Conservation (phyloP, 208 protist genomes). For the Kentomonas sorsogonicus region DNA sequence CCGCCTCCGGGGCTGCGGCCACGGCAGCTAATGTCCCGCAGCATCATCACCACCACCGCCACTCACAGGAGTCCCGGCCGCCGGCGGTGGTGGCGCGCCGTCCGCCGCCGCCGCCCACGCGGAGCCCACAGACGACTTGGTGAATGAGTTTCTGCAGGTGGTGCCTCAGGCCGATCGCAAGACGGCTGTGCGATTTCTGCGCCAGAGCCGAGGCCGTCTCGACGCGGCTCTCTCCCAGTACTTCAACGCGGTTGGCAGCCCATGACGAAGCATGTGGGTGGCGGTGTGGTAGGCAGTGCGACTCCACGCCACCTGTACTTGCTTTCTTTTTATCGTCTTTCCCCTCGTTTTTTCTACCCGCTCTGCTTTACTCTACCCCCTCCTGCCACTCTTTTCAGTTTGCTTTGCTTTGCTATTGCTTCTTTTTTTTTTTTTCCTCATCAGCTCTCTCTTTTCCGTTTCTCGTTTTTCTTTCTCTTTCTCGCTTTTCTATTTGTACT, state of each 20-base stretch:
- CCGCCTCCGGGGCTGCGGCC: too few relatives aligned
- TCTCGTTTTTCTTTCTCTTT: too few relatives aligned
- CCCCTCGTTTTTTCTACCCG: neutral
- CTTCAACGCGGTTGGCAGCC: too few relatives aligned
- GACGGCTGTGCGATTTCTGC: neutral
- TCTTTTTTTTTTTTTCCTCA: neutral
- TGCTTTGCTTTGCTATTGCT: neutral
- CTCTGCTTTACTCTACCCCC: neutral
- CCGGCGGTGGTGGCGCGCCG: neutral
- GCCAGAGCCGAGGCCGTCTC: neutral
- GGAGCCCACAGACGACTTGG: neutral
- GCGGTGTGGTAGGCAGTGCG: neutral
- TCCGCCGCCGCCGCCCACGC: neutral
- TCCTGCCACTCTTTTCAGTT: neutral
- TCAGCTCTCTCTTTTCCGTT: neutral
- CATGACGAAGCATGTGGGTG: too few relatives aligned
- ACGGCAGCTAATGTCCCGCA: too few relatives aligned
- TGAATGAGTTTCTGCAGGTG: slow-evolving; percentile 2
- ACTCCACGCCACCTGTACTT: neutral
- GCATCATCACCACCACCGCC: too few relatives aligned
- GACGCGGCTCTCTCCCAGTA: neutral
- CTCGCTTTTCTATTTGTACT: too few relatives aligned
- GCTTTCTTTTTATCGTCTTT: slow-evolving; percentile 9
- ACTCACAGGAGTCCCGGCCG: too few relatives aligned
- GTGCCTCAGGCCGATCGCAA: neutral